Conservation (phyloP, 1,284 basidiomycete genomes). For the Coniferiporia weirii region DNA sequence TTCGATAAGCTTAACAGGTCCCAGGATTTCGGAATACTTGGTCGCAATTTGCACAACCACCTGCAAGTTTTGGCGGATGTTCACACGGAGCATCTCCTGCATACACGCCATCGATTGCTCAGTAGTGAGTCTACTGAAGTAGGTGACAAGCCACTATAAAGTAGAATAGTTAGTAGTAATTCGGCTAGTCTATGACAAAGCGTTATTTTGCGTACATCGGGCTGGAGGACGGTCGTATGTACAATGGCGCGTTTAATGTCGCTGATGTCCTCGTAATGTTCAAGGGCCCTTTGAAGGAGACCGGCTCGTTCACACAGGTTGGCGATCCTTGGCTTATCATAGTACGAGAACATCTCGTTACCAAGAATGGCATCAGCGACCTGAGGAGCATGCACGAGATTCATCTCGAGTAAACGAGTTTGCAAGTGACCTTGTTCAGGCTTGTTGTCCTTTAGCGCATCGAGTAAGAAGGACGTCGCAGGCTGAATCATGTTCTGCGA, state of each 20-base stretch:
- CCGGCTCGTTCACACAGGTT: conserved; percentile 99
- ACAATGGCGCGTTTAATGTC: conserved; percentile 99
- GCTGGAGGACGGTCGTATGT: conserved; percentile 83
- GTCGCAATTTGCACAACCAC: conserved; percentile 98
- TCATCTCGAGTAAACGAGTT: conserved; percentile 97
- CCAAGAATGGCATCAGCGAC: conserved; percentile 99
- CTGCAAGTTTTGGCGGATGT: conserved; percentile 97
- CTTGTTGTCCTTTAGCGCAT: conserved; percentile 99
- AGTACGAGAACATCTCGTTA: conserved; percentile 98
- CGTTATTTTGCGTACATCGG: conserved; percentile 56
- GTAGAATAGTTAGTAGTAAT: not conserved
- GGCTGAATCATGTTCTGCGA: conserved; percentile 99
- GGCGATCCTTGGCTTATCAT: conserved; percentile 94
- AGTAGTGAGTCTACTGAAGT: conserved; percentile 97
- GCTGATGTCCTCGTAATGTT: conserved; percentile 95
- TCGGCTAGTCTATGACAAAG: not conserved
- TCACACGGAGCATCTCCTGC: conserved; percentile 95
- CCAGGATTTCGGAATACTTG: conserved; percentile 98
- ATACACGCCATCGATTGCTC: conserved; percentile 97
- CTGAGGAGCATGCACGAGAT: conserved; percentile 95
- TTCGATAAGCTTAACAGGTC: conserved; percentile 96
- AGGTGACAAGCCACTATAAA: conserved; percentile 89
- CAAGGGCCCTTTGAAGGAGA: conserved; percentile 89
- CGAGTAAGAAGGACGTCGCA: conserved; percentile 95
- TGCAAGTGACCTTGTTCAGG: conserved; percentile 96